Conservation (phyloP, 768 basidiomycete genomes). For the Suillus hirtellus region DNA sequence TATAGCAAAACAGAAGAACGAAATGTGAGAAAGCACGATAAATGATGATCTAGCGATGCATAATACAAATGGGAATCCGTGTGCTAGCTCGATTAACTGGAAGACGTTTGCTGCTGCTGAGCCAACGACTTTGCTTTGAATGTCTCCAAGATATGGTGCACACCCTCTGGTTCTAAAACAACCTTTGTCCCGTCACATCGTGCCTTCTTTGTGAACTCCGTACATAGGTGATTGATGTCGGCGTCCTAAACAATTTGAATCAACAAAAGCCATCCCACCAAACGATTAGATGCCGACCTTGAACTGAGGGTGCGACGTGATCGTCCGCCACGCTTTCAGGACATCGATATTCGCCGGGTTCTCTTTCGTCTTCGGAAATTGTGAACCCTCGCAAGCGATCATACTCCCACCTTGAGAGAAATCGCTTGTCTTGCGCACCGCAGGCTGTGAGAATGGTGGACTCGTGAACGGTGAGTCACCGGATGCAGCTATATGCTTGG, state of each 20-base stretch:
- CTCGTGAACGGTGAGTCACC: slow-evolving; percentile 63
- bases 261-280: slow-evolving; percentile 3
- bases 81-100: background rate
- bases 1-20: background rate
- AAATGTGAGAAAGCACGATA: background rate
- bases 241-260: slow-evolving; percentile 48
- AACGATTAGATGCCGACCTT: slow-evolving; percentile 52
- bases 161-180: slow-evolving; percentile 58
- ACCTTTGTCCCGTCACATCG: slow-evolving; percentile 84
- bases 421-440: slow-evolving; percentile 44
- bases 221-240: slow-evolving; percentile 77
- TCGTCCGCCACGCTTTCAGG: slow-evolving; percentile 74
- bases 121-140: slow-evolving; percentile 32
- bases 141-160: slow-evolving; percentile 44
- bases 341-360: slow-evolving; percentile 78
- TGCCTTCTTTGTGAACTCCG: slow-evolving; percentile 80
- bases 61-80: slow-evolving; percentile 6
- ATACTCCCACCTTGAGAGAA: slow-evolving; percentile 44
- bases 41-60: slow-evolving; percentile 3
- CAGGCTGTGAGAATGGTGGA: slow-evolving; percentile 26
- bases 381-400: slow-evolving; percentile 66
- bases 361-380: slow-evolving; percentile 65
- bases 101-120: slow-evolving; percentile 9
- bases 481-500: slow-evolving; percentile 46
- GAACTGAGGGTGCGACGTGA: slow-evolving; percentile 73